Evolutionary conservation across 2,329 filamentous ascomycete species (phyloP).

Genomic region (Xylariaceae sp.): DNA sequence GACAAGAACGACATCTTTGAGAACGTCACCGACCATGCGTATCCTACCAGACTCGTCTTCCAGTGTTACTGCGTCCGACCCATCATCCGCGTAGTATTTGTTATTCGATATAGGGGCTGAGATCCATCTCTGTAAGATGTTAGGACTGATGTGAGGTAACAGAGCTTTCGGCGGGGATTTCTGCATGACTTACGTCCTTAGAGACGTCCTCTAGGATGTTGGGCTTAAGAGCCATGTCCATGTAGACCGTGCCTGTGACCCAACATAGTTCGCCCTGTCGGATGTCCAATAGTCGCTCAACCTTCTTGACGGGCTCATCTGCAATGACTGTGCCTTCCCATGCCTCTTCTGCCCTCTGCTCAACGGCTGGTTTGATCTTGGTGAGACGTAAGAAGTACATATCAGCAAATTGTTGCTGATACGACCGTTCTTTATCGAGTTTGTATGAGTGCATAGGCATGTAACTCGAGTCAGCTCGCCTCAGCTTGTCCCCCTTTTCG

Average conservation of each 20-base stretch:
- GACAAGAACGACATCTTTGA: constrained; percentile 71
- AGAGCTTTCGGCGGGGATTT: not conserved
- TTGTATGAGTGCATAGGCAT: constrained; percentile 72
- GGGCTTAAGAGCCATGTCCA: constrained; percentile 95
- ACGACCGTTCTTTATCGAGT: constrained; percentile 70
- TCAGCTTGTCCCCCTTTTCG: constrained; percentile 39
- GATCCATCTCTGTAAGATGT: constrained; percentile 70
- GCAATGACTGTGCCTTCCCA: constrained; percentile 80
- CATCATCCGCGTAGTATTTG: constrained; percentile 68
- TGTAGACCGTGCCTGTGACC: constrained; percentile 92
- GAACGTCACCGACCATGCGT: constrained; percentile 67
- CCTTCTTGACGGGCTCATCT: constrained; percentile 69
- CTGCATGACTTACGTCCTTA: constrained; percentile 66
- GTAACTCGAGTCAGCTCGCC: constrained; percentile 61
- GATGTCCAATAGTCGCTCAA: constrained; percentile 90
- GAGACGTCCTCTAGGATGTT: constrained; percentile 94
- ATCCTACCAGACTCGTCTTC: constrained; percentile 95
- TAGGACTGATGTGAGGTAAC: not conserved
- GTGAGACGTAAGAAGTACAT: constrained; percentile 94
- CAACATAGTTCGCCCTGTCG: constrained; percentile 94
- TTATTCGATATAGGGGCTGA: constrained; percentile 73
- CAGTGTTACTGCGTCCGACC: constrained; percentile 71
- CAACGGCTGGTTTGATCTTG: constrained; percentile 80
- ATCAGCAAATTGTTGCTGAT: constrained; percentile 93
- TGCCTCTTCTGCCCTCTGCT: constrained; percentile 67